phyloP scores from a whole-genome alignment of 352 stramenopile genomes.

The Phytophthora chlamydospora region DNA sequence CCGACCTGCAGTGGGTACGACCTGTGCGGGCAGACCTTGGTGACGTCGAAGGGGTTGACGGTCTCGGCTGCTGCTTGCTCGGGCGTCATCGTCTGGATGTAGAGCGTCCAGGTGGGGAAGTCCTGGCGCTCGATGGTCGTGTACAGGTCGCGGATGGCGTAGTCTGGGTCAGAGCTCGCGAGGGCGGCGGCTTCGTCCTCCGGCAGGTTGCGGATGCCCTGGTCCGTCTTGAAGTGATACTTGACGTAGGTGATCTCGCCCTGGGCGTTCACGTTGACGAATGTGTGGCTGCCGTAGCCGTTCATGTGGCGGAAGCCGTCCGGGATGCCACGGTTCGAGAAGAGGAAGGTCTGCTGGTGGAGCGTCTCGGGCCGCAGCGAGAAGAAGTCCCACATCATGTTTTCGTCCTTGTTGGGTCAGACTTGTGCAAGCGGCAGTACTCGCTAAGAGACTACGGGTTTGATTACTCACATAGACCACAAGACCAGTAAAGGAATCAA shows the following conservation, averaged over 20 bases:
- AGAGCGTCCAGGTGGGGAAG: slow-evolving; percentile 90
- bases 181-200: slow-evolving; percentile 79
- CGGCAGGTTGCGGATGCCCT: slow-evolving; percentile 89
- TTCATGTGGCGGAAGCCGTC: slow-evolving; percentile 92
- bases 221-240: slow-evolving; percentile 94
- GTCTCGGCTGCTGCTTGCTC: slow-evolving; percentile 58
- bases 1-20: slow-evolving; percentile 90
- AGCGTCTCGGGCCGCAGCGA: slow-evolving; percentile 90
- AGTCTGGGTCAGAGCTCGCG: slow-evolving; percentile 82
- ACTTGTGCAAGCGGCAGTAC: too few species aligned
- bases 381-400: slow-evolving; percentile 94
- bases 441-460: too few species aligned
- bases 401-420: slow-evolving; percentile 46
- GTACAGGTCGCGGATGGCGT: slow-evolving; percentile 92
- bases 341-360: slow-evolving; percentile 91
- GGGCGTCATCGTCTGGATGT: slow-evolving; percentile 94
- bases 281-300: slow-evolving; percentile 93
- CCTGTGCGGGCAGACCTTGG: slow-evolving; percentile 91
- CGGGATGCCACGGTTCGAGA: slow-evolving; percentile 89
- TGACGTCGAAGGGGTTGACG: slow-evolving; percentile 94
- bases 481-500: too few species aligned
- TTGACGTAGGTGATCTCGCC: slow-evolving; percentile 89
- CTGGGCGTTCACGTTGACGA: slow-evolving; percentile 86
- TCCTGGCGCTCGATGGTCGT: slow-evolving; percentile 85
- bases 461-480: too few species aligned